Percentiles rank a stretch among this genome's conserved stretches.
These are phyloP conservation scores for Paecilomyces formosus DNA, from an alignment of 2,329 filamentous ascomycete species.

Conservation along the genomic window DNA sequence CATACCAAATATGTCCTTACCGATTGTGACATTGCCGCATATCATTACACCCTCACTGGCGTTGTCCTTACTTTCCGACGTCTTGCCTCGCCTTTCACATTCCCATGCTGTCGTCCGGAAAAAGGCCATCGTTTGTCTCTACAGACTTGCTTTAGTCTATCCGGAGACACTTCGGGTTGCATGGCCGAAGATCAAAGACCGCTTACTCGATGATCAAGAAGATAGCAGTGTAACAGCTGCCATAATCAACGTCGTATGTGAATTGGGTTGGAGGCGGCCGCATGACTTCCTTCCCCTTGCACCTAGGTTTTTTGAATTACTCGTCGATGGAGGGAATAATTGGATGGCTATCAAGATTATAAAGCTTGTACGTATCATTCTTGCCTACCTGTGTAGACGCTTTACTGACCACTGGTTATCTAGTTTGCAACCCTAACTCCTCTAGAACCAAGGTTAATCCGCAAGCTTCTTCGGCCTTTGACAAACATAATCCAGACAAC, in stretches of 20 bases:
- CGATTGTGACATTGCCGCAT: conserved; percentile 85
- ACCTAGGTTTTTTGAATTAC: conserved; percentile 80
- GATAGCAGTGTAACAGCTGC: conserved; percentile 91
- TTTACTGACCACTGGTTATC: conserved; percentile 14
- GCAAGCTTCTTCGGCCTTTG: conserved; percentile 82
- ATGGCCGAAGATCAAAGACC: conserved; percentile 96
- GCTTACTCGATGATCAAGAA: conserved; percentile 80
- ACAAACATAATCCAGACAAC: conserved; percentile 92
- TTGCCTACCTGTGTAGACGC: not conserved
- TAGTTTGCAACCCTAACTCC: conserved; percentile 93
- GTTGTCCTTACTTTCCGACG: conserved; percentile 77
- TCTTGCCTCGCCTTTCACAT: conserved; percentile 79
- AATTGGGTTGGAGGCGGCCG: conserved; percentile 87
- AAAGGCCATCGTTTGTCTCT: conserved; percentile 92
- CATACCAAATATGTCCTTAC: conserved; percentile 72
- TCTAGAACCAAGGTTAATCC: conserved; percentile 80
- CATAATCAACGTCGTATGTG: conserved; percentile 94
- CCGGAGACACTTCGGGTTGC: conserved; percentile 85
- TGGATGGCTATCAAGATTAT: conserved; percentile 99
- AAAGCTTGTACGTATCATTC: conserved; percentile 63
- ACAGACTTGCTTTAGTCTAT: conserved; percentile 89
- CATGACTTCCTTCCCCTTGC: conserved; percentile 90
- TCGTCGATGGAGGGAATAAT: conserved; percentile 90
- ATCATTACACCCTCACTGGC: conserved; percentile 89
- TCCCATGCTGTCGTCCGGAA: conserved; percentile 81